Conservation (phyloP, 352 stramenopile genomes). For the Phytophthora quininea region DNA sequence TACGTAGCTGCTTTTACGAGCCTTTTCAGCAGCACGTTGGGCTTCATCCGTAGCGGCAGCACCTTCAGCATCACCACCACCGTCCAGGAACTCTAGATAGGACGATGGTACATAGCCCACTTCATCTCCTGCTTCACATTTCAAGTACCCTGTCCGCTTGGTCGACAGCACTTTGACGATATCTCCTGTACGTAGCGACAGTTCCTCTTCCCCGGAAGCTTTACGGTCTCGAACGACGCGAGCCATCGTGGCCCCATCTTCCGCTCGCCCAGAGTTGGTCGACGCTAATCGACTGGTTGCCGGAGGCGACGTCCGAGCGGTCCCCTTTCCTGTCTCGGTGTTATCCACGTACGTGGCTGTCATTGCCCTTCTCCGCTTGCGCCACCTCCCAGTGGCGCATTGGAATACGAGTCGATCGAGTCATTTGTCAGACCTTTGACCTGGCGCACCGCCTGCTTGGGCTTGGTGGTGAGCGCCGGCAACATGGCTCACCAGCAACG, state of each 20-base stretch:
- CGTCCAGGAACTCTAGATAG: slow-evolving; percentile 84
- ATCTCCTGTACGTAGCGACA: slow-evolving; percentile 65
- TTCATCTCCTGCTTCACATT: slow-evolving; percentile 76
- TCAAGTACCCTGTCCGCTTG: slow-evolving; percentile 85
- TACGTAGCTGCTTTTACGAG: slow-evolving; percentile 73
- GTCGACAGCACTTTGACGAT: slow-evolving; percentile 75
- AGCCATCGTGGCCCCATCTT: slow-evolving; percentile 42
- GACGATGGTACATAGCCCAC: slow-evolving; percentile 83
- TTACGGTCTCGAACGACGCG: slow-evolving; percentile 79
- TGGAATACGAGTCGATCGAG: slow-evolving; percentile 87
- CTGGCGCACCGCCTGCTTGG: slow-evolving; percentile 83
- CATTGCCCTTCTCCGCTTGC: slow-evolving; percentile 11
- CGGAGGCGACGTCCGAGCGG: slow-evolving; percentile 24
- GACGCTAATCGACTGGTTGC: slow-evolving; percentile 27
- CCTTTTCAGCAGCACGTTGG: slow-evolving; percentile 49
- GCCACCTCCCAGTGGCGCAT: slow-evolving; percentile 44
- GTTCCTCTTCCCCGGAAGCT: slow-evolving; percentile 73
- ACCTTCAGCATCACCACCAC: slow-evolving; percentile 13
- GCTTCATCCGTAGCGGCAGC: slow-evolving; percentile 24
- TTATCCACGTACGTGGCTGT: slow-evolving; percentile 63
- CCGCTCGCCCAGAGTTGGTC: slow-evolving; percentile 16
- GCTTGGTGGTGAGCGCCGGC: slow-evolving; percentile 80
- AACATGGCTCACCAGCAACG: slow-evolving; percentile 43
- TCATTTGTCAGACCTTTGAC: slow-evolving; percentile 84
- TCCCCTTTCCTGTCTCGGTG: slow-evolving; percentile 38